phyloP scores from a whole-genome alignment of 306 rosid species.

The Hippophae rhamnoides region DNA sequence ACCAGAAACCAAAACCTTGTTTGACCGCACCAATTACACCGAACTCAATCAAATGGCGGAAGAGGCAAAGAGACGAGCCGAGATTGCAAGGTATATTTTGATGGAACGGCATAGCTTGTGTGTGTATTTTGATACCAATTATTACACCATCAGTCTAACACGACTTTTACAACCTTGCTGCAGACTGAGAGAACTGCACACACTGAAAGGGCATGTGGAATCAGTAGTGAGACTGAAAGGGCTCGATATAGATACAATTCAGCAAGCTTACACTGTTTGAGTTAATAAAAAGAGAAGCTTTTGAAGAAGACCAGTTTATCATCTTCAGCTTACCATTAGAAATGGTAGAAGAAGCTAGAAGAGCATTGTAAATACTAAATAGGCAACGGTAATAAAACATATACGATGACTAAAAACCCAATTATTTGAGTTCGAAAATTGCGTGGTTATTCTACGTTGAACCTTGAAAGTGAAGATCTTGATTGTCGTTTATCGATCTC shows the following conservation, averaged over 20 bases:
- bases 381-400: too few species aligned
- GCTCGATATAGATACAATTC: slow-evolving; percentile 56
- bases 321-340: too few species aligned
- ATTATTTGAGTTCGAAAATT: too few species aligned
- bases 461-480: too few species aligned
- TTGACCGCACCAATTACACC: slow-evolving; percentile 35
- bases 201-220: slow-evolving; percentile 72
- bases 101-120: not conserved
- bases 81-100: slow-evolving; percentile 59
- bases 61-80: slow-evolving; percentile 76
- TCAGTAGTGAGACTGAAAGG: slow-evolving; percentile 70
- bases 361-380: too few species aligned
- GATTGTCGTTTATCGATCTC: too few species aligned
- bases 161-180: slow-evolving; percentile 2
- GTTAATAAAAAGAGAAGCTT: not conserved
- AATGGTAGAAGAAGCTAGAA: too few species aligned
- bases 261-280: slow-evolving; percentile 57
- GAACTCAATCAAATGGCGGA: slow-evolving; percentile 79
- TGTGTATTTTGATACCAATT: too few species aligned
- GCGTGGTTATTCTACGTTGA: too few species aligned
- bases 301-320: not conserved
- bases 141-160: too few species aligned
- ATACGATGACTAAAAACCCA: too few species aligned
- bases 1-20: slow-evolving; percentile 52
- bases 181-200: slow-evolving; percentile 59